Evolutionary conservation across 1,139 yeast species (phyloP), one percentile per base, ranked within the genome.

Genomic region (Pichiaceae sp.): DNA sequence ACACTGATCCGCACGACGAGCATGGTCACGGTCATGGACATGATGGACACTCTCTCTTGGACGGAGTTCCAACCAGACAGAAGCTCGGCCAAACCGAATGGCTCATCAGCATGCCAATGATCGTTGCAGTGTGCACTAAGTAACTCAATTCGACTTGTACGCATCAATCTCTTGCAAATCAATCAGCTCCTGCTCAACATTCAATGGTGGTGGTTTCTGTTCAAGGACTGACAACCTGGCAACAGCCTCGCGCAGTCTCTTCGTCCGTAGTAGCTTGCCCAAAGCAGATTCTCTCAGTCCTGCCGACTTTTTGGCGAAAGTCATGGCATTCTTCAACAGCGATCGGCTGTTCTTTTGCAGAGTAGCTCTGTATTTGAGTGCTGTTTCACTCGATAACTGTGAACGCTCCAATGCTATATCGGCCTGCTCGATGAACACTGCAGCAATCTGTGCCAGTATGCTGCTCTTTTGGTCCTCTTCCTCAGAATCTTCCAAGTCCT

Each of bases 341-440:
- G 63, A 66, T 34, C 57, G 63, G 29, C 64, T 50, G 43, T 74
- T 74, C 12, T 57, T 53, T 3, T 59, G 36, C 17, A 74, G 53
- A 0, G 66, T 48, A 2, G 42, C 47, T 26, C 42, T 50, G 46
- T 60, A 60, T 31, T 54, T 57, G 4, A 42, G 44, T 0, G 72
- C 64, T 20, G 55, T 53, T 4, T 43, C 38, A 3, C 26, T 32
- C 2, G 42, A 19, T n/a, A 72, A 35, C 35, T 58, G 62, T 18
- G 67, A 53, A 40, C 78, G 56, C 49, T 72, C 77, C n/a, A 71
- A 47, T 37, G 72, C 78, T 4, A 72, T 60, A 49, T 74, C 79
- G 1, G 75, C 66, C 38, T 78, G 54, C 29, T 70, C 75, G 19
- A 72, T 66, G 29, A 64, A 50, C 1, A 72, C 54, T 4, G 66